Evolutionary conservation across 805 yeast genomes (phyloP).

Genomic region (Candida ulmi): DNA sequence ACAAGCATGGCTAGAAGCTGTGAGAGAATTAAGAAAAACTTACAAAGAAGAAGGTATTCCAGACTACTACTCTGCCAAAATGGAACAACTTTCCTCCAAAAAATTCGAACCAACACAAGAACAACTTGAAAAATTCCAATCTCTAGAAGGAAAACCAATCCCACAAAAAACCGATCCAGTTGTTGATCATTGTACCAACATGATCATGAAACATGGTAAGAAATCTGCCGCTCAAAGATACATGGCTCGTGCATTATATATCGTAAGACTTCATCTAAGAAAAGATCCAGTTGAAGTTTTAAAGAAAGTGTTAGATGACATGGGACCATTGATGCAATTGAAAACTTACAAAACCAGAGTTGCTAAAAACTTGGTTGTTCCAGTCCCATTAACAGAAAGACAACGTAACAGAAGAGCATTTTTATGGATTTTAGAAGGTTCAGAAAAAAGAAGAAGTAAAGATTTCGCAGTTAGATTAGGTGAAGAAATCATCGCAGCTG

Average conservation of each 20-base stretch:
- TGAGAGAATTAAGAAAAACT: constrained; percentile 28
- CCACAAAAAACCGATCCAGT: constrained; percentile 67
- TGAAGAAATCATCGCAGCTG: constrained; percentile 79
- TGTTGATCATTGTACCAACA: constrained; percentile 70
- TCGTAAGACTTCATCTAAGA: constrained; percentile 67
- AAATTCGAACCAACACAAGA: constrained; percentile 55
- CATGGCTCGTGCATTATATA: constrained; percentile 72
- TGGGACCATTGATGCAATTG: constrained; percentile 81
- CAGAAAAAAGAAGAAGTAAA: constrained; percentile 69
- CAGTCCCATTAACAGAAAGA: constrained; percentile 74
- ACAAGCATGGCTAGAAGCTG: constrained; percentile 43
- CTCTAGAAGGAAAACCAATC: constrained; percentile 43
- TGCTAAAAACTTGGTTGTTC: constrained; percentile 77
- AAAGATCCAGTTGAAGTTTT: constrained; percentile 75
- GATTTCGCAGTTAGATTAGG: constrained; percentile 85
- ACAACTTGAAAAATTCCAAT: constrained; percentile 55
- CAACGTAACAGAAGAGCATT: constrained; percentile 86
- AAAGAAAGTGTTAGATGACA: constrained; percentile 66
- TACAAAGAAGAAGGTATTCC: constrained; percentile 28
- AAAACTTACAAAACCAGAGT: constrained; percentile 77
- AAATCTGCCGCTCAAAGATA: constrained; percentile 73
- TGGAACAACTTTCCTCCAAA: constrained; percentile 18
- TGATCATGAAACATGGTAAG: constrained; percentile 90
- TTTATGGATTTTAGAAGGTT: constrained; percentile 84
- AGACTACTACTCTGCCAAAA: constrained; percentile 23